Conservation (phyloP, 2,329 filamentous ascomycete species). For the Parascedosporium putredinis region DNA sequence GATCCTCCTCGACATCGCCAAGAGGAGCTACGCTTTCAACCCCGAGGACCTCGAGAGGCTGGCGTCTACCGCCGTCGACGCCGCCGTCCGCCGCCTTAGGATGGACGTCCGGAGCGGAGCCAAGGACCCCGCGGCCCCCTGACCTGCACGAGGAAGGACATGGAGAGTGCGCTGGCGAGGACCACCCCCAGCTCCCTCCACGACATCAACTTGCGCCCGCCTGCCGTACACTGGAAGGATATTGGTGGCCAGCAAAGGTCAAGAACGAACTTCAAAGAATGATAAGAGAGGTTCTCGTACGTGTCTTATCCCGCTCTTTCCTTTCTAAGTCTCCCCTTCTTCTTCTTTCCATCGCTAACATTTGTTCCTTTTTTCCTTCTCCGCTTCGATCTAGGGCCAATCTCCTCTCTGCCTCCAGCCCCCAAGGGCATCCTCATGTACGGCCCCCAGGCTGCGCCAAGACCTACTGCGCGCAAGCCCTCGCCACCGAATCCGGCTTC, state of each 20-base stretch:
- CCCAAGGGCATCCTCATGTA: conserved; percentile 82
- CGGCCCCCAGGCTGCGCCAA: conserved; percentile 89
- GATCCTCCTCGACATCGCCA: conserved; percentile 50
- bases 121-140: conserved; percentile 15
- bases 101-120: not conserved
- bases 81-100: conserved; percentile 20
- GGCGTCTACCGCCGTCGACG: conserved; percentile 25
- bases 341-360: not conserved
- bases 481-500: conserved; percentile 80
- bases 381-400: conserved; percentile 20
- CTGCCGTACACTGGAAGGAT: conserved; percentile 75
- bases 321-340: conserved; percentile 9
- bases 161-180: conserved; percentile 53
- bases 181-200: conserved; percentile 80
- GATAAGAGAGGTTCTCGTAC: conserved; percentile 29
- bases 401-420: conserved; percentile 37
- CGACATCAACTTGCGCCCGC: conserved; percentile 80
- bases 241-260: conserved; percentile 77
- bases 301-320: conserved; percentile 5
- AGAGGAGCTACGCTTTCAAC: conserved; percentile 79
- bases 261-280: conserved; percentile 50
- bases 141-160: conserved; percentile 29
- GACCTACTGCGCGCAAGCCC: conserved; percentile 80
- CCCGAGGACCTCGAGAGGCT: conserved; percentile 65
- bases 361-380: no score